Evolutionary conservation across 2,329 filamentous ascomycete species (phyloP).

Genomic region (Akanthomyces uredinophilus): DNA sequence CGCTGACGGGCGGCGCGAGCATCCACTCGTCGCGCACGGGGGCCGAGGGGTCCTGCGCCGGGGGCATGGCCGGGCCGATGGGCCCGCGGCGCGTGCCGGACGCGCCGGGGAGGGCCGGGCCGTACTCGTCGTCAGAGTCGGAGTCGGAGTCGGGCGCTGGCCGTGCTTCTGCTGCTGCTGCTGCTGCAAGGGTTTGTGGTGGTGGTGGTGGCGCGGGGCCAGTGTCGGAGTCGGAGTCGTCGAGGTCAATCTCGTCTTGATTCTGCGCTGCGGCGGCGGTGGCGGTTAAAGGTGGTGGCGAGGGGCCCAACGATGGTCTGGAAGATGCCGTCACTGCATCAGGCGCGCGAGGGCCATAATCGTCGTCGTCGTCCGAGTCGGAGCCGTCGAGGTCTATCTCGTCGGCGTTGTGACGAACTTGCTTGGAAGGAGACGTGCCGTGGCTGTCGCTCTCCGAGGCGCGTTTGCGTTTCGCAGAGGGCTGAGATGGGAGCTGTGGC

Average conservation of each 20-base stretch:
- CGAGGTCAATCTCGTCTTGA: conserved; percentile 37
- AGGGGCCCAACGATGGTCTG: conserved; percentile 21
- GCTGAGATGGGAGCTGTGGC: conserved; percentile 63
- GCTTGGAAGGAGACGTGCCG: conserved; percentile 37
- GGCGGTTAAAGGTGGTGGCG: conserved; percentile 13
- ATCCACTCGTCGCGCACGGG: conserved; percentile 78
- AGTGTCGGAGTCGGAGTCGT: conserved; percentile 31
- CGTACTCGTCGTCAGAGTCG: conserved; percentile 46
- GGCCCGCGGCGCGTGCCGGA: conserved; percentile 43
- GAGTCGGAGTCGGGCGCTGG: conserved; percentile 27
- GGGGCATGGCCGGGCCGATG: conserved; percentile 31
- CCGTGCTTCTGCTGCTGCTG: conserved; percentile 28
- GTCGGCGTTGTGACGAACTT: conserved; percentile 39
- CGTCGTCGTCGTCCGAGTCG: conserved; percentile 36
- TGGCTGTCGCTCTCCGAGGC: conserved; percentile 33
- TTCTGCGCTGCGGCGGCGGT: conserved; percentile 22
- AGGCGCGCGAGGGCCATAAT: conserved; percentile 36
- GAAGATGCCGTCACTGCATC: conserved; percentile 15
- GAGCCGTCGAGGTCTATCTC: conserved; percentile 43
- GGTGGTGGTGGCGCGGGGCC: conserved; percentile 29
- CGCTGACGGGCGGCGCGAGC: conserved; percentile 60
- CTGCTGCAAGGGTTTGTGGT: conserved; percentile 24
- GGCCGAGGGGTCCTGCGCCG: conserved; percentile 29
- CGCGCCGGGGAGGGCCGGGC: conserved; percentile 48
- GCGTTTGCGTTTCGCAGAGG: conserved; percentile 58